Base-by-base conservation (phyloP, 208 protist genomes). In the Porcisia hertigi region DNA sequence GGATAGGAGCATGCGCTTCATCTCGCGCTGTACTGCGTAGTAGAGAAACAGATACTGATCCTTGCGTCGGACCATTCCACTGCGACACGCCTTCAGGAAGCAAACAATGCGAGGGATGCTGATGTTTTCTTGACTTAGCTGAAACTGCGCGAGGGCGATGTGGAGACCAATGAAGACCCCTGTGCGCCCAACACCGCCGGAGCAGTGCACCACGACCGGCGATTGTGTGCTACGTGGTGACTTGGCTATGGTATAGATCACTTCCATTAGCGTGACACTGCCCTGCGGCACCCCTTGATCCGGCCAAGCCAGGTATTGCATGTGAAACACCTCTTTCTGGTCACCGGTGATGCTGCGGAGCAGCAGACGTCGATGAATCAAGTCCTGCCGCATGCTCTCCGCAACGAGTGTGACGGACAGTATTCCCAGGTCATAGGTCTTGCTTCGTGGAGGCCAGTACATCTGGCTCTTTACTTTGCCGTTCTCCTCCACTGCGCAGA, bases 121-220 rank as follows among this genome's bases (percentile, higher is more conserved):
- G 30, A 96, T 86, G 49, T 84, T 74, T 67, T 82, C 70, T 18
- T 79, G 82, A 71, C 90, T 83, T 14, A 91, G 80, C 73, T 92
- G 86, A 76, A 96, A 93, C 82, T 93, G 86, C 4, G 85, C 87
- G 34, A 95, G 85, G 3, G 82, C 75, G 34, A 94, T 78, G 82
- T 97, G 93, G 76, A 96, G 77, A 62, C 79, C 86, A 66, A 96
- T 92, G 58, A 96, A 96, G n/a, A 94, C 89, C 39, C 92, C 92
- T 23, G 93, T 97, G 36, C 93, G 87, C n/a, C 93, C 93, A 23
- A 97, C 86, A 25, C 93, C 93, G 52, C 90, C 93, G n/a, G 88
- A 93, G 77, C 93, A 97, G 81, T 97, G 93, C 64, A 97, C 91
- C 20, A 95, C 73, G 60, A 95, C 91, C 14, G 91, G 91, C 30